These are phyloP conservation scores for Suillus plorans DNA, from an alignment of 768 basidiomycete genomes.

Conservation along the genomic window DNA sequence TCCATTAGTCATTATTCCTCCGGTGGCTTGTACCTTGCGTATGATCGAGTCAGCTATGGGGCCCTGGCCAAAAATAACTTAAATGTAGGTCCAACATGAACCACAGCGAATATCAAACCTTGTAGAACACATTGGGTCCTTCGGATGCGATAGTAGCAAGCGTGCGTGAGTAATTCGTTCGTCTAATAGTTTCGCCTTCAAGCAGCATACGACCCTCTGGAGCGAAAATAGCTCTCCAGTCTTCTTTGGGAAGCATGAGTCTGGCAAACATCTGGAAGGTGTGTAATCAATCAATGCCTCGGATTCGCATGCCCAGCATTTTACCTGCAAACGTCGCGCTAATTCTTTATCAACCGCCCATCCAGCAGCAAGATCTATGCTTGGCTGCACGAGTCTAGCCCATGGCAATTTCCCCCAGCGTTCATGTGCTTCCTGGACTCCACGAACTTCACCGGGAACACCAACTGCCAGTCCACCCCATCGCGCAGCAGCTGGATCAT, in stretches of 20 bases:
- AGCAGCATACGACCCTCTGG: conserved; percentile 67
- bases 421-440: conserved; percentile 79
- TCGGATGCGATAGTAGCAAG: conserved; percentile 69
- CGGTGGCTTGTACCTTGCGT: conserved; percentile 63
- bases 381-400: conserved; percentile 75
- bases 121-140: conserved; percentile 84
- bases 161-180: conserved; percentile 77
- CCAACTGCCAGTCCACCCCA: conserved; percentile 87
- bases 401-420: conserved; percentile 84
- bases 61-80: conserved; percentile 46
- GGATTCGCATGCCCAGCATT: conserved; percentile 18
- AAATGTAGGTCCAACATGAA: conserved; percentile 12
- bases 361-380: conserved; percentile 68
- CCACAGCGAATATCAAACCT: conserved; percentile 38
- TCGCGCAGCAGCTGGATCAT: conserved; percentile 49
- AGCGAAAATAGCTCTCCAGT: conserved; percentile 85
- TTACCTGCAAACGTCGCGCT: conserved; percentile 66
- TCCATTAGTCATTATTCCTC: conserved; percentile 75
- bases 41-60: conserved; percentile 80
- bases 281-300: conserved; percentile 5
- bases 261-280: conserved; percentile 39
- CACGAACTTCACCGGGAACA: conserved; percentile 88
- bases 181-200: conserved; percentile 71
- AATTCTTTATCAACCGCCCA: conserved; percentile 83
- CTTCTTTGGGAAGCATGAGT: conserved; percentile 65